Percentiles rank a stretch among this genome's conserved stretches.
These are phyloP conservation scores for Xerocomellus dryophilus DNA, from an alignment of 768 basidiomycete species.

Conservation along the genomic window DNA sequence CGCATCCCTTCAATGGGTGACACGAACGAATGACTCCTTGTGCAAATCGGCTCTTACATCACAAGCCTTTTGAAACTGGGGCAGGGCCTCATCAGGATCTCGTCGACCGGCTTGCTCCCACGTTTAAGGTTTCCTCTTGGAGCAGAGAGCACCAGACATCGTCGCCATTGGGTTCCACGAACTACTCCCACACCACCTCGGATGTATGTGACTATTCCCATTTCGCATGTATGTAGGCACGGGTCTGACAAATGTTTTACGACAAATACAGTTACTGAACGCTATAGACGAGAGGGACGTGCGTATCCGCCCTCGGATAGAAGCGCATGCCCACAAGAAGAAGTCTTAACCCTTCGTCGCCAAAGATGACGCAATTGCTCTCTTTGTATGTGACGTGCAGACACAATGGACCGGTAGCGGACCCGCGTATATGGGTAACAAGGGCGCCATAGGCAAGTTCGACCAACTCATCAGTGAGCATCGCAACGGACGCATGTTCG, in stretches of 20 bases:
- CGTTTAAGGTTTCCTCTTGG: slow-evolving; percentile 67
- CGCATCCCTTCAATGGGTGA: no score
- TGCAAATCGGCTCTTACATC: no score
- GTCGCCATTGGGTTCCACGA: slow-evolving; percentile 94
- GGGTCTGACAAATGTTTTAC: slow-evolving; percentile 7
- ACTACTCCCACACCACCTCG: slow-evolving; percentile 82
- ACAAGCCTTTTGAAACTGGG: slow-evolving; percentile 82
- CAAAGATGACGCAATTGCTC: slow-evolving; percentile 66
- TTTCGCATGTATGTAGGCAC: neutral
- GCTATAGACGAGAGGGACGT: slow-evolving; percentile 59
- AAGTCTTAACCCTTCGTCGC: slow-evolving; percentile 74
- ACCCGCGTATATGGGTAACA: slow-evolving; percentile 86
- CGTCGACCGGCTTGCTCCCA: slow-evolving; percentile 88
- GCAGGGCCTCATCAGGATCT: slow-evolving; percentile 76
- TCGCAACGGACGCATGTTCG: slow-evolving; percentile 60
- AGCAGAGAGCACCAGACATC: slow-evolving; percentile 72
- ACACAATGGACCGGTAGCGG: slow-evolving; percentile 79
- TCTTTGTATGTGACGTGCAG: slow-evolving; percentile 60
- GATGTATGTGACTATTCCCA: slow-evolving; percentile 50
- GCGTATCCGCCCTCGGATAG: slow-evolving; percentile 73
- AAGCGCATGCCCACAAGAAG: slow-evolving; percentile 65
- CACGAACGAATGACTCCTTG: slow-evolving; percentile 50
- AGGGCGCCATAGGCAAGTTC: slow-evolving; percentile 85
- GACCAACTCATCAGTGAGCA: slow-evolving; percentile 71
- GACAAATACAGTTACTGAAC: slow-evolving; percentile 60